A percentile compares a stretch with the other conserved stretches of the same genome.
These are phyloP conservation scores for Vigna trinervia DNA, from an alignment of 306 rosid genomes.

Conservation along the genomic window DNA sequence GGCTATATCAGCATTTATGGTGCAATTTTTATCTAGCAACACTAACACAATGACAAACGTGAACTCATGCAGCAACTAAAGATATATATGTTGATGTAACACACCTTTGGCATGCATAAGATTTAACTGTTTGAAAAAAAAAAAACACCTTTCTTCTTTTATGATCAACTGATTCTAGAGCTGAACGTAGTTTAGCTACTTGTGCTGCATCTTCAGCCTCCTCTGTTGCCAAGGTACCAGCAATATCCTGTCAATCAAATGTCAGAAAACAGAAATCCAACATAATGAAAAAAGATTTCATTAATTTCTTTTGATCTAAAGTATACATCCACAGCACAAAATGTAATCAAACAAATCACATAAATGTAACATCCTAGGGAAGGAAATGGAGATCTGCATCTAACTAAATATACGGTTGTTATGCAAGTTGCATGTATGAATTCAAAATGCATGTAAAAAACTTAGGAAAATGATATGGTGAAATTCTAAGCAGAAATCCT, in stretches of 20 bases:
- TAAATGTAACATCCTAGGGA: conserved; percentile 20
- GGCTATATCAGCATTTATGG: not conserved
- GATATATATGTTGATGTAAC: not conserved
- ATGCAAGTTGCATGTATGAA: not conserved
- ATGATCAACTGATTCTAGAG: conserved; percentile 97
- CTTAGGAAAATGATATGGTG: not conserved
- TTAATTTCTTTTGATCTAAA: not conserved
- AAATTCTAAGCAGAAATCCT: not conserved
- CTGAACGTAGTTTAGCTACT: conserved; percentile 91
- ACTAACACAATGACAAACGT: not conserved
- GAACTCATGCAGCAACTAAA: conserved; percentile 16
- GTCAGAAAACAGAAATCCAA: conserved; percentile 26
- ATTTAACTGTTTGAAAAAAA: conserved; percentile 32
- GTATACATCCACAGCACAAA: conserved; percentile 20
- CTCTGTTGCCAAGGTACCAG: conserved; percentile 97
- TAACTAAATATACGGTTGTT: conserved; percentile 9
- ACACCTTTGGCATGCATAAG: not conserved
- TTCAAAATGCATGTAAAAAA: conserved; percentile 13
- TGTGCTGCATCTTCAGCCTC: conserved; percentile 87
- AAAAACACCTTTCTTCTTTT: conserved; percentile 89
- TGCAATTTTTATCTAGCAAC: conserved; percentile 15
- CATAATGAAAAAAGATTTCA: conserved; percentile 18
- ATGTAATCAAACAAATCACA: conserved; percentile 36
- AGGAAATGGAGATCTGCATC: not conserved
- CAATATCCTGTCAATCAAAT: conserved; percentile 79